These are phyloP conservation scores for Chlamydomonas urium DNA, from an alignment of 139 green algal genomes.

Conservation along the genomic window DNA sequence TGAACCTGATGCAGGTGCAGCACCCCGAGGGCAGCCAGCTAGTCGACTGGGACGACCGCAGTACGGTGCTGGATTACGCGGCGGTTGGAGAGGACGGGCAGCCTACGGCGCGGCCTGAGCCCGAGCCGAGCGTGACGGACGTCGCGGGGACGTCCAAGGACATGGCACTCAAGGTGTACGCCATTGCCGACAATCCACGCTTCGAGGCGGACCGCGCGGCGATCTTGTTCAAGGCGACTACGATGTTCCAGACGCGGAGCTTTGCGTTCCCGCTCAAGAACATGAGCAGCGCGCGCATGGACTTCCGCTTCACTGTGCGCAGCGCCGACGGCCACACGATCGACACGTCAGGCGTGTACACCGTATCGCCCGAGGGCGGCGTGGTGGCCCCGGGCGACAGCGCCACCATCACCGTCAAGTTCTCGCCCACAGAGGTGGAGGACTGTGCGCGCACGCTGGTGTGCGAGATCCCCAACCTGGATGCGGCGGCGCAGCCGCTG, in stretches of 20 bases:
- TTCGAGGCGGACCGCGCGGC: constrained; percentile 46
- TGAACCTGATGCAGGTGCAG: constrained; percentile 9
- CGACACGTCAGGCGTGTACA: constrained; percentile 46
- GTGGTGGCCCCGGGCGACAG: constrained; percentile 32
- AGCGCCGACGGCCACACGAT: constrained; percentile 14
- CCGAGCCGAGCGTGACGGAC: constrained; percentile 37
- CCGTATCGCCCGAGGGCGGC: constrained; percentile 43
- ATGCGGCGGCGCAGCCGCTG: constrained; percentile 31
- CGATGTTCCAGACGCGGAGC: constrained; percentile 78
- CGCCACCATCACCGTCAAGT: constrained; percentile 57
- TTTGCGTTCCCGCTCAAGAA: constrained; percentile 73
- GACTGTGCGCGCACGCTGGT: constrained; percentile 49
- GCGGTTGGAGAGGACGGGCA: background rate
- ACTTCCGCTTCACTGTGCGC: constrained; percentile 40
- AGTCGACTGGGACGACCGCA: constrained; percentile 53
- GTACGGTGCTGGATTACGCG: constrained; percentile 14
- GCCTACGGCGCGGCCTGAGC: constrained; percentile 20
- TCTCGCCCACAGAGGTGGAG: constrained; percentile 69
- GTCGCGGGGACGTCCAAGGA: constrained; percentile 37
- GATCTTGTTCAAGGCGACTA: constrained; percentile 71
- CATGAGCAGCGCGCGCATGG: constrained; percentile 43
- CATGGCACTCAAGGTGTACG: constrained; percentile 45
- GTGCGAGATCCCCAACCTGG: constrained; percentile 57
- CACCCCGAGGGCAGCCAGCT: background rate
- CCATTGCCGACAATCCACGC: constrained; percentile 45